Conservation (phyloP, 371 early-diverging fungal genomes). For the Mucor velutinosus region DNA sequence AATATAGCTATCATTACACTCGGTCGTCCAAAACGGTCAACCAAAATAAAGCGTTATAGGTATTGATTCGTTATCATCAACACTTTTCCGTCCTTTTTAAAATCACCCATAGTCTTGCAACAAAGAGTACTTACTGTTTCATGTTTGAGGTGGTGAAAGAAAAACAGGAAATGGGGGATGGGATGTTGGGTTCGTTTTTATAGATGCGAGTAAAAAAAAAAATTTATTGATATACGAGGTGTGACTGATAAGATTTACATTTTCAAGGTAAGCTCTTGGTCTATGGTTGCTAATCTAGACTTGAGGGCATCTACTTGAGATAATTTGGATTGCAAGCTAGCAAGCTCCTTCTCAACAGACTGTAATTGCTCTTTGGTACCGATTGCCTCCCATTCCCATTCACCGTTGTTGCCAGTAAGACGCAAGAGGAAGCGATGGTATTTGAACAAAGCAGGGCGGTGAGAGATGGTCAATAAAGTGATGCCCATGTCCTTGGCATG, state of each 20-base stretch:
- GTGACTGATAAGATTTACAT: conserved; percentile 12
- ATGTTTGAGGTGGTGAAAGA: not conserved
- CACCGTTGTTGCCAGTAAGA: conserved; percentile 73
- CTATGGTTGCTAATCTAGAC: conserved; percentile 68
- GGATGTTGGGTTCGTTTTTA: not conserved
- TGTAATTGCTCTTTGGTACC: conserved; percentile 77
- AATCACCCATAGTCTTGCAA: not conserved
- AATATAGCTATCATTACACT: conserved; percentile 33
- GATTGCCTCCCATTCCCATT: conserved; percentile 78
- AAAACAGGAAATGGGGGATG: not conserved
- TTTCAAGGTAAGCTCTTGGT: conserved; percentile 60
- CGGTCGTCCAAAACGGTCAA: conserved; percentile 36
- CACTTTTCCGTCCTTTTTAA: conserved; percentile 7
- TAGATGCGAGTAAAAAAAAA: conserved; percentile 13
- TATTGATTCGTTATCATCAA: conserved; percentile 30
- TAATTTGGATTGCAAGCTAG: conserved; percentile 71
- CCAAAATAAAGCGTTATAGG: conserved; percentile 36
- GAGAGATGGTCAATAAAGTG: conserved; percentile 85
- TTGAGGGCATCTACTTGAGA: conserved; percentile 73
- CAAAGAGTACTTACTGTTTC: conserved; percentile 13
- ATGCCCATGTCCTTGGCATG: conserved; percentile 86
- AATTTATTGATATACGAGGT: conserved; percentile 5
- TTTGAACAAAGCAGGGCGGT: conserved; percentile 86
- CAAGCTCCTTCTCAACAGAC: conserved; percentile 84
- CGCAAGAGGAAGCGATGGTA: conserved; percentile 82